Conservation (phyloP, 345 rosid species). For the Populus euphratica region DNA sequence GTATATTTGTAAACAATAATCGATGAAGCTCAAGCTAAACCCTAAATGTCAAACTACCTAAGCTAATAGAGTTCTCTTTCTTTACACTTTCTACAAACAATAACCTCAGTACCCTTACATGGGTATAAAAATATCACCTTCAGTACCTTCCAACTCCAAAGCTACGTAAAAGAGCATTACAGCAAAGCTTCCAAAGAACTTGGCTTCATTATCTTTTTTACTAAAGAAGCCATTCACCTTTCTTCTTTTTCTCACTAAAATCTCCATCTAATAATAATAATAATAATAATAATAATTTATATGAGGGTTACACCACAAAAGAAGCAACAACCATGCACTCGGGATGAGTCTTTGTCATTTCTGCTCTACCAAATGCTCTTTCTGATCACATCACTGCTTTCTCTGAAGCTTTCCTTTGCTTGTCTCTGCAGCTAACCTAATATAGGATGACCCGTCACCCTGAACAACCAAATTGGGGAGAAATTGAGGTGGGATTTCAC, state of each 20-base stretch:
- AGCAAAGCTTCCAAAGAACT: not conserved
- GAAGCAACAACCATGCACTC: slow-evolving; percentile 15
- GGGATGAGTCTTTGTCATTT: slow-evolving; percentile 19
- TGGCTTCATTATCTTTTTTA: not conserved
- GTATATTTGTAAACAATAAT: not conserved
- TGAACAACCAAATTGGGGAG: slow-evolving; percentile 60
- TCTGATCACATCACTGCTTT: slow-evolving; percentile 10
- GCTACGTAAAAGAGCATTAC: not conserved
- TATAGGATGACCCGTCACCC: slow-evolving; percentile 59
- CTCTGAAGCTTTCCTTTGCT: slow-evolving; percentile 58
- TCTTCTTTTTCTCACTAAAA: not conserved
- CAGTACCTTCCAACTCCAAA: not conserved
- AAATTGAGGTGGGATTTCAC: slow-evolving; percentile 49
- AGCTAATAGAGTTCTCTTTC: not conserved
- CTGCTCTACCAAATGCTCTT: slow-evolving; percentile 17
- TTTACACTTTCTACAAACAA: not conserved
- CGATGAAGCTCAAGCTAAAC: not conserved
- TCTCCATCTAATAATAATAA: slow-evolving; percentile 9
- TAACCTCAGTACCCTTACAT: not conserved
- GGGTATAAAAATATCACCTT: not conserved
- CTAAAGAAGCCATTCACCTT: not conserved
- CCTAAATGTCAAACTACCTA: not conserved
- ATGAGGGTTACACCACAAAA: slow-evolving; percentile 24
- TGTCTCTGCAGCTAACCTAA: slow-evolving; percentile 55
- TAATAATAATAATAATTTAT: slow-evolving; percentile 17